Evolutionary conservation across 257 asterid genomes (phyloP).

Genomic region (Cynanchum wilfordii): DNA sequence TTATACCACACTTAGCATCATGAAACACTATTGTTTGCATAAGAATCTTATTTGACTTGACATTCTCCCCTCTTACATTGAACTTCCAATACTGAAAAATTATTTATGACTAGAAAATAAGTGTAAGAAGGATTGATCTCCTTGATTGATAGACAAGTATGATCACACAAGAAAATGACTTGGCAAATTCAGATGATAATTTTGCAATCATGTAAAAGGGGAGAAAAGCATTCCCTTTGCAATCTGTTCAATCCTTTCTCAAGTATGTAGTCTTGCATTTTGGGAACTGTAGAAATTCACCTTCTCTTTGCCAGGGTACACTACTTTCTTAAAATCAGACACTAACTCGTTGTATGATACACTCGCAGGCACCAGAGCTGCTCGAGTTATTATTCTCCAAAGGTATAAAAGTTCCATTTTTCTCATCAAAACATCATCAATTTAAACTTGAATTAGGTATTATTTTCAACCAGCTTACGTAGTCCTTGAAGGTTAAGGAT

Average conservation of each 20-base stretch:
- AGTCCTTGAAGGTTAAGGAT: background rate
- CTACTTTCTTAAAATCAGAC: background rate
- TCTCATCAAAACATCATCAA: background rate
- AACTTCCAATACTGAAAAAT: background rate
- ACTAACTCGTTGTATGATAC: conserved; percentile 22
- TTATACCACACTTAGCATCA: conserved; percentile 8
- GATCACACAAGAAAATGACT: background rate
- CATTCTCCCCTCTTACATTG: background rate
- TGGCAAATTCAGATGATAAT: background rate
- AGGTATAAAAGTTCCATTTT: conserved; percentile 39
- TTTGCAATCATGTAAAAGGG: background rate
- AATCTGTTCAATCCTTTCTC: background rate
- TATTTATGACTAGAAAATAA: background rate
- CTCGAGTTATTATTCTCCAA: conserved; percentile 61
- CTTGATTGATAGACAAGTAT: background rate
- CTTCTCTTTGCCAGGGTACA: background rate
- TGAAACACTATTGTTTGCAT: background rate
- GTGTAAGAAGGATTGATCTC: conserved; percentile 3
- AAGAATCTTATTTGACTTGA: background rate
- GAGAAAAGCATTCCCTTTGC: background rate
- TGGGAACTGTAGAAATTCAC: background rate
- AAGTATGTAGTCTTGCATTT: background rate
- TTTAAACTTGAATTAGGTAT: background rate
- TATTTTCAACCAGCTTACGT: background rate
- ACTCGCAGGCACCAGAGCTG: conserved; percentile 86